phyloP scores from a whole-genome alignment of 495 filamentous ascomycete genomes.

The Aspergillus bridgeri region DNA sequence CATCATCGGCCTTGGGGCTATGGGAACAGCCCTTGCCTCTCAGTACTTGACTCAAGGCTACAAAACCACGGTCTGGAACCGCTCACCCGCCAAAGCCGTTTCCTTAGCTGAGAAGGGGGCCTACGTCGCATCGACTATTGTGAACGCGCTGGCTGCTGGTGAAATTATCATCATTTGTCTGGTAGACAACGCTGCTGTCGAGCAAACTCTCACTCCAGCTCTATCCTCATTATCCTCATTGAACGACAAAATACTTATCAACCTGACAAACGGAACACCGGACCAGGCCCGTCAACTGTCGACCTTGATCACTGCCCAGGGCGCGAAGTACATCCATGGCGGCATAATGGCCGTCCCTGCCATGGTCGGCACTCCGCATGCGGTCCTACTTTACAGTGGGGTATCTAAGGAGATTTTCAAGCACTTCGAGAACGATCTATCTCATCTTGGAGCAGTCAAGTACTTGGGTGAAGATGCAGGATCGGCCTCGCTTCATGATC shows the following conservation, averaged over 20 bases:
- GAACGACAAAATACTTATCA: background rate
- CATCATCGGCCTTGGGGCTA: slow-evolving; percentile 14
- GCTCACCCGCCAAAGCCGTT: background rate
- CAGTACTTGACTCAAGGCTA: slow-evolving; percentile 9
- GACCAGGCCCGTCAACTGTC: slow-evolving; percentile 8
- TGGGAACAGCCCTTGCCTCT: slow-evolving; percentile 10
- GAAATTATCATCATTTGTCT: slow-evolving; percentile 14
- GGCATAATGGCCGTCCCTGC: slow-evolving; percentile 16
- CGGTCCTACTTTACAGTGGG: slow-evolving; percentile 11
- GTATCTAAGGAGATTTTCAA: background rate
- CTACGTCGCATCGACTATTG: background rate
- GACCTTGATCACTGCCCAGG: background rate
- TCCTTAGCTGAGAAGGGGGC: slow-evolving; percentile 6
- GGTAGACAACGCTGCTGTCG: slow-evolving; percentile 10
- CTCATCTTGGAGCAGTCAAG: slow-evolving; percentile 1
- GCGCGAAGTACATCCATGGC: slow-evolving; percentile 14
- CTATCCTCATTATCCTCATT: background rate
- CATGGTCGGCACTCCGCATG: slow-evolving; percentile 12
- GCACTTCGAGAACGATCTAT: slow-evolving; percentile 2
- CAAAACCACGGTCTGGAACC: slow-evolving; percentile 14
- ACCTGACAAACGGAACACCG: slow-evolving; percentile 11
- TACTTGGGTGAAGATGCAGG: slow-evolving; percentile 10
- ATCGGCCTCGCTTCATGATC: slow-evolving; percentile 13
- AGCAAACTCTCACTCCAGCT: slow-evolving; percentile 2
- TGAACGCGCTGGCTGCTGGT: slow-evolving; percentile 3